Percentiles rank a stretch among this genome's conserved stretches.
Evolutionary conservation across 2,329 filamentous ascomycete species (phyloP).

Genomic region (Penicillium psychrosexuale): DNA sequence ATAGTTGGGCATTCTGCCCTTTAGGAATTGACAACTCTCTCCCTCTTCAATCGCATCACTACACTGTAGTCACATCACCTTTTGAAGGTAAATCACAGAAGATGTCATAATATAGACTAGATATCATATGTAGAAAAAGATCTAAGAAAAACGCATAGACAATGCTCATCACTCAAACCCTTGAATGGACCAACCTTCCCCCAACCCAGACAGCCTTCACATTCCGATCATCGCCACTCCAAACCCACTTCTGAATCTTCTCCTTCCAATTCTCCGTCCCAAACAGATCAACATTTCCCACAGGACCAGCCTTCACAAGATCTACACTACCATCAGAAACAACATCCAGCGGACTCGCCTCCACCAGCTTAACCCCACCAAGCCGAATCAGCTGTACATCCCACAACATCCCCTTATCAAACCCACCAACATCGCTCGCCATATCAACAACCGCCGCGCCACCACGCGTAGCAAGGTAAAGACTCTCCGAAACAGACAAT

Average conservation of each 20-base stretch:
- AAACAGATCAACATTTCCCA: conserved; percentile 78
- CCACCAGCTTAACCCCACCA: conserved; percentile 41
- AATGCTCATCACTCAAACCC: background rate
- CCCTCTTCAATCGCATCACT: too few relatives aligned
- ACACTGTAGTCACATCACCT: too few relatives aligned
- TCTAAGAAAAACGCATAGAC: background rate
- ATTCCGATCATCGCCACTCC: conserved; percentile 88
- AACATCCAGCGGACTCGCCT: conserved; percentile 15
- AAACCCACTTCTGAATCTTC: conserved; percentile 88
- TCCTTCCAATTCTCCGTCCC: conserved; percentile 89
- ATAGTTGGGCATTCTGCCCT: too few relatives aligned
- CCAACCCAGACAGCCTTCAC: conserved; percentile 85
- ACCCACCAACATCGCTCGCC: conserved; percentile 68
- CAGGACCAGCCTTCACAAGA: conserved; percentile 43
- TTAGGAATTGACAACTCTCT: too few relatives aligned
- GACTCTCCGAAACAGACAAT: conserved; percentile 76
- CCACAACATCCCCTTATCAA: conserved; percentile 83
- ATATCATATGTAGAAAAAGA: background rate
- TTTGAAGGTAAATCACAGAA: too few relatives aligned
- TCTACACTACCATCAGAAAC: background rate
- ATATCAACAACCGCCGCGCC: conserved; percentile 80
- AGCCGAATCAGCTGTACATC: conserved; percentile 82
- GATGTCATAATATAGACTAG: background rate
- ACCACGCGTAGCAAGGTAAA: conserved; percentile 84
- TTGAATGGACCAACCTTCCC: conserved; percentile 71